A percentile compares a stretch with the other conserved stretches of the same genome.
Evolutionary conservation across 306 rosid genomes (phyloP).

Genomic region (Fagus crenata): DNA sequence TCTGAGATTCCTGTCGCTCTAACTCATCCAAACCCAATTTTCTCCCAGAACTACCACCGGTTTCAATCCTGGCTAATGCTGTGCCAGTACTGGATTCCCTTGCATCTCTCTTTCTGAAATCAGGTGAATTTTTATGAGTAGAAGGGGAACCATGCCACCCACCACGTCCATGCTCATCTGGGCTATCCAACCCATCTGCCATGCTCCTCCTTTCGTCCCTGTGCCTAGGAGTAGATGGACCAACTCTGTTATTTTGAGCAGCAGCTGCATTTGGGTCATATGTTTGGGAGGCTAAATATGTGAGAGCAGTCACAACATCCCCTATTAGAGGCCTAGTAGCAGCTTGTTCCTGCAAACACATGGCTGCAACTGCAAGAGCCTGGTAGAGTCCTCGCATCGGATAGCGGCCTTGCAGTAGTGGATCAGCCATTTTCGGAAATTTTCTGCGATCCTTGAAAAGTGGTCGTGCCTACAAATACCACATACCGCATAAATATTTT

Average conservation of each 20-base stretch:
- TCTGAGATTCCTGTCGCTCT: conserved; percentile 70
- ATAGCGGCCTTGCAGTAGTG: conserved; percentile 63
- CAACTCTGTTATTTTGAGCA: conserved; percentile 57
- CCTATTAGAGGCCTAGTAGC: conserved; percentile 73
- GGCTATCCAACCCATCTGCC: conserved; percentile 78
- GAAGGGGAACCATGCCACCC: conserved; percentile 75
- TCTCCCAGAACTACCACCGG: conserved; percentile 82
- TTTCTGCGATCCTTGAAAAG: conserved; percentile 64
- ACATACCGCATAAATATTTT: background rate
- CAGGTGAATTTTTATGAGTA: conserved; percentile 71
- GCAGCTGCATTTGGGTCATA: conserved; percentile 68
- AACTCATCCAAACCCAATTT: conserved; percentile 76
- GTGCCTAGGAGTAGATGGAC: conserved; percentile 79
- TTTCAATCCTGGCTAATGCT: conserved; percentile 59
- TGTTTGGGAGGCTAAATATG: conserved; percentile 81
- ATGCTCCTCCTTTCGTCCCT: conserved; percentile 68
- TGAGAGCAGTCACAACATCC: conserved; percentile 77
- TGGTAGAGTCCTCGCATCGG: conserved; percentile 74
- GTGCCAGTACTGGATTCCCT: conserved; percentile 51
- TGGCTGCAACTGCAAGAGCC: conserved; percentile 84
- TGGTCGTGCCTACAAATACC: conserved; percentile 60
- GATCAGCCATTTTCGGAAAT: conserved; percentile 76
- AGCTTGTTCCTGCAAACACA: conserved; percentile 83
- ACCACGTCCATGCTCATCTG: conserved; percentile 49
- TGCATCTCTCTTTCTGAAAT: conserved; percentile 63